Evolutionary conservation across 2,329 filamentous ascomycete species (phyloP).

Genomic region (Aspergillus intermedius): DNA sequence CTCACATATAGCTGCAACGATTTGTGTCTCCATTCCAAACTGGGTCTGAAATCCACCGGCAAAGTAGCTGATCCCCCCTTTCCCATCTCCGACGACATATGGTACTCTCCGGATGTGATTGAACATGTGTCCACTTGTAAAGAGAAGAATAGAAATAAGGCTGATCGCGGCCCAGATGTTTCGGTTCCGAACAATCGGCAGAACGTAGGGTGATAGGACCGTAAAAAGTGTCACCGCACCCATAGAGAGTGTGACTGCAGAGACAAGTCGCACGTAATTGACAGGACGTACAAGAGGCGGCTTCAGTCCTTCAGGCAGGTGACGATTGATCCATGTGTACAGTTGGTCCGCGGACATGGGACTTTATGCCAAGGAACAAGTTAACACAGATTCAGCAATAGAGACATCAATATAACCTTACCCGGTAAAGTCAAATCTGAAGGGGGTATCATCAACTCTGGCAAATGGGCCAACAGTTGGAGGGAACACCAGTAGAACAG

Average conservation of each 20-base stretch:
- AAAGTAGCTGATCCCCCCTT: constrained; percentile 83
- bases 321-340: constrained; percentile 69
- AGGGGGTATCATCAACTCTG: constrained; percentile 58
- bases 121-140: constrained; percentile 98
- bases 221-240: constrained; percentile 62
- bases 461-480: constrained; percentile 79
- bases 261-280: constrained; percentile 73
- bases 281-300: constrained; percentile 75
- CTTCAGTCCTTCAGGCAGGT: constrained; percentile 71
- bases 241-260: constrained; percentile 61
- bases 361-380: constrained; percentile 24
- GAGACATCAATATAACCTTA: constrained; percentile 2
- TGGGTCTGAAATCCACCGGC: constrained; percentile 89
- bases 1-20: constrained; percentile 89
- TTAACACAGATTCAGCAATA: not conserved
- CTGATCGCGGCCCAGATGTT: constrained; percentile 91
- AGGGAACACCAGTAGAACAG: constrained; percentile 79
- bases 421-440: not conserved
- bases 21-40: constrained; percentile 89
- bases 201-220: constrained; percentile 68
- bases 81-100: constrained; percentile 79
- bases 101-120: constrained; percentile 96
- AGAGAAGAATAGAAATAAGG: constrained; percentile 81
- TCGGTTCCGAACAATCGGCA: constrained; percentile 78
- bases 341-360: constrained; percentile 69